Base-by-base conservation (phyloP, 352 stramenopile species). In the Pythium sukuiense region DNA sequence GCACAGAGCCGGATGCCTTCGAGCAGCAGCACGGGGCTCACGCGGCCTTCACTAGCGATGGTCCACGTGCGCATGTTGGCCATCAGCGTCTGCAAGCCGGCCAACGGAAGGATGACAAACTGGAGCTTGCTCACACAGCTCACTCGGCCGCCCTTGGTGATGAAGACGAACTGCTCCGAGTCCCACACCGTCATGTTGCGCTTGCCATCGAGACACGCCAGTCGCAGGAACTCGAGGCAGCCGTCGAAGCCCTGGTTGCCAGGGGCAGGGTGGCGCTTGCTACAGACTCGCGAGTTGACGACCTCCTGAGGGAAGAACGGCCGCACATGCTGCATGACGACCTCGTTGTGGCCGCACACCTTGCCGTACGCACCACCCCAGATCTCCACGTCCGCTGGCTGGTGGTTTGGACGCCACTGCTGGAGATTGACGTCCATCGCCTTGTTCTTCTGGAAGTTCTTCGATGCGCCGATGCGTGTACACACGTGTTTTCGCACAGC, bases 191-290 rank as follows among this genome's bases (percentile, higher is more conserved):
- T 96, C 81, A 95, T 89, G 45, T 76, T 65, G 24, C 52, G 61
- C 24, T 61, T 12, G 49, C 74, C 52, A n/a, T 66, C 59, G 16
- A 71, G 52, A 67, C 88, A 95, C 35, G 76, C 61, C 24, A 93
- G 77, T 13, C 82, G 81, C 49, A 97, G 70, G 59, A 90, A 87
- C 75, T 97, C 90, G 12, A 97, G 73, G 69, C 90, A 97, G 29
- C 90, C 90, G 55, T 97, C 90, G 68, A 93, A 96, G 32, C 86
- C 86, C 61, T 89, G 77, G 73, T 97, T 97, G 18, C 88, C 88
- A 18, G 90, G 90, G 14, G 90, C 90, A 6, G 89, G 89, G 29
- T 84, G 85, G 6, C 79, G 55, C 24, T 79, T 79, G 59, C 83
- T 92, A 73, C 90, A 97, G 16, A 95, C 79, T 46, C 88, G 83